Evolutionary conservation across 495 filamentous ascomycete genomes (phyloP).

Genomic region (Xylaria sp.): DNA sequence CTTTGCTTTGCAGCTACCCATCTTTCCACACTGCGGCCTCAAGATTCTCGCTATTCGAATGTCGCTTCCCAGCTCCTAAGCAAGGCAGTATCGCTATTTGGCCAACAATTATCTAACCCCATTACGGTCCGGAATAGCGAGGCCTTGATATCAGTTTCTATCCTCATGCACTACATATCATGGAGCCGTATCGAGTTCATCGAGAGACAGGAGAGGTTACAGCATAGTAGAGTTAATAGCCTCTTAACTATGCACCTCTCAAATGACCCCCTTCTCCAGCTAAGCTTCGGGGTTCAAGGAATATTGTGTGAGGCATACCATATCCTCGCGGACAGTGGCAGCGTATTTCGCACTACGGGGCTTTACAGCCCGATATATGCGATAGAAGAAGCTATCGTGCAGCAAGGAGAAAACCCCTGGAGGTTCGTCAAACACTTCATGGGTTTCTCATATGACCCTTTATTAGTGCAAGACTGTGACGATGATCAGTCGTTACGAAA

Average conservation of each 20-base stretch:
- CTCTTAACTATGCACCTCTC: slow-evolving; percentile 5
- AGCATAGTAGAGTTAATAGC: slow-evolving; percentile 4
- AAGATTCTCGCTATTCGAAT: slow-evolving; percentile 4
- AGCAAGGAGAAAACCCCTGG: slow-evolving; percentile 19
- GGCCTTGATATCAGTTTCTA: slow-evolving; percentile 26
- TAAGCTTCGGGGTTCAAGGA: slow-evolving; percentile 22
- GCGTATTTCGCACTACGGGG: slow-evolving; percentile 22
- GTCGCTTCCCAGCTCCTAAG: neutral
- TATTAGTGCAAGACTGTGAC: neutral
- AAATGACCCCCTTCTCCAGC: slow-evolving; percentile 26
- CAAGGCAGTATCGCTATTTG: neutral
- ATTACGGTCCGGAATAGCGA: slow-evolving; percentile 29
- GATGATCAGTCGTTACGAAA: neutral
- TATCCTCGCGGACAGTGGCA: slow-evolving; percentile 18
- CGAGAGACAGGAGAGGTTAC: neutral
- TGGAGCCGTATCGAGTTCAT: slow-evolving; percentile 38
- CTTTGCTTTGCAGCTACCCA: slow-evolving; percentile 39
- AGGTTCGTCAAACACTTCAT: slow-evolving; percentile 24
- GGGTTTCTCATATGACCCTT: neutral
- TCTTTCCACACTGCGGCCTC: slow-evolving; percentile 31
- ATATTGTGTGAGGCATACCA: slow-evolving; percentile 22
- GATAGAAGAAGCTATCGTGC: slow-evolving; percentile 23
- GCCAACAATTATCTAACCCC: slow-evolving; percentile 27
- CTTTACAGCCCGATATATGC: slow-evolving; percentile 19
- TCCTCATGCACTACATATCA: slow-evolving; percentile 38